These are phyloP conservation scores for Lactuca sativa DNA, from an alignment of 129 eudicot species.

Conservation along the genomic window DNA sequence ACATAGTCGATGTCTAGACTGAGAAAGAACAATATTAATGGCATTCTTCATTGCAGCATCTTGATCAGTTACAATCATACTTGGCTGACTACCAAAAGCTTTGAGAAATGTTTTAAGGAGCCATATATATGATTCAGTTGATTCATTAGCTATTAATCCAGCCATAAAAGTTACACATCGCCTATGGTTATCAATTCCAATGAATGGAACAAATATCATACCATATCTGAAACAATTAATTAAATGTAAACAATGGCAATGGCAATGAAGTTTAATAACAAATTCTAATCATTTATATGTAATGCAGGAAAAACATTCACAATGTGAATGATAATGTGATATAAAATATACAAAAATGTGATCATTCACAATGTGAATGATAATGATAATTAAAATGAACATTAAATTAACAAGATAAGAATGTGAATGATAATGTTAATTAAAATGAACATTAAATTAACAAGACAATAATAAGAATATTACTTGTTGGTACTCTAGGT, in stretches of 20 bases:
- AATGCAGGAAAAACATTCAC: no score
- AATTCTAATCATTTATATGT: no score
- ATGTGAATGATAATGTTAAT: not conserved
- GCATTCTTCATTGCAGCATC: not conserved
- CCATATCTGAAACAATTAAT: no score
- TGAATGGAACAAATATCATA: not conserved
- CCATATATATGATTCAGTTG: not conserved
- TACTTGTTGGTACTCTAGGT: not conserved
- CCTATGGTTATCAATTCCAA: not conserved
- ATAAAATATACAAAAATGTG: not conserved
- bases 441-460: not conserved
- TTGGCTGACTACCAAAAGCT: not conserved
- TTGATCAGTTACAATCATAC: not conserved
- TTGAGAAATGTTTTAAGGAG: not conserved
- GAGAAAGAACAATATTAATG: not conserved
- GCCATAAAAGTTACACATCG: not conserved
- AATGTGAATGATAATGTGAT: no score
- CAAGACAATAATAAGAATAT: not conserved
- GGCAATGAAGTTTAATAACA: no score
- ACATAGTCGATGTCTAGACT: not conserved
- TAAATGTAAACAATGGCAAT: no score
- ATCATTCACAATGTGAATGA: no score
- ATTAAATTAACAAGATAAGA: not conserved
- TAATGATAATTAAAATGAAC: not conserved
- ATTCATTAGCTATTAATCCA: not conserved